Evolutionary conservation across 805 yeast species (phyloP), one percentile per base, ranked within the genome.

Genomic region (Komagataella phaffii): DNA sequence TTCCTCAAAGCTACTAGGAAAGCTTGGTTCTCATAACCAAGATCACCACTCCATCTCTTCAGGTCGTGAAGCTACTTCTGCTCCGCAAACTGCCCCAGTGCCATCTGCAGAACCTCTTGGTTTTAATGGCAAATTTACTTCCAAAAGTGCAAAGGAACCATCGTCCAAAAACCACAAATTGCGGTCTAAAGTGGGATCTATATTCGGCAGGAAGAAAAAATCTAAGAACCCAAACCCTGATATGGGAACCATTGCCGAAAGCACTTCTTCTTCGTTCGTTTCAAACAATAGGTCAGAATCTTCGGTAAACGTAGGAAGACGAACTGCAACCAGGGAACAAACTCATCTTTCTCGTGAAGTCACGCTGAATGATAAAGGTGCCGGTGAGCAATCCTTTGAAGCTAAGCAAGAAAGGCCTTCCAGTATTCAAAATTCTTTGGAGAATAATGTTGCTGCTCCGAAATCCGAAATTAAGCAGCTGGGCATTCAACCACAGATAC

Each of bases 111-210:
- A 14, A 6, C 17, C 49, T 36, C 14, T 30, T 18, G 24, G 40
- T 10, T 30, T 30, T 14, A 30, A 30, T 8, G 40, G 40, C 10
- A 30, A 30, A 10, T 30, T 30, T 14, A 30, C 40, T 3, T 30
- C 40, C n/a, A 30, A 30, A 30, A 30, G 40, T n/a, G 66, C 23
- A 47, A 56, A 21, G 55, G 58, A 6, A 59, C 65, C n/a, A 61
- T 60, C 18, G 52, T n/a, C 65, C 61, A 49, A 71, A 56, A 61
- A 59, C 50, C 45, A 64, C 48, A 74, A 73, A 48, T 64, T 86
- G 58, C 79, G 79, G 64, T 83, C 89, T 5, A 80, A 71, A 59
- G 83, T 86, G 52, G 95, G 95, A 7, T 83, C 93, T 0, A 77
- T 86, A 55, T 80, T 86, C 59, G 82, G 85, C 47, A 76, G 80